Evolutionary conservation across 1,284 basidiomycete genomes (phyloP).

Genomic region (Sanguinoderma infundibulare): DNA sequence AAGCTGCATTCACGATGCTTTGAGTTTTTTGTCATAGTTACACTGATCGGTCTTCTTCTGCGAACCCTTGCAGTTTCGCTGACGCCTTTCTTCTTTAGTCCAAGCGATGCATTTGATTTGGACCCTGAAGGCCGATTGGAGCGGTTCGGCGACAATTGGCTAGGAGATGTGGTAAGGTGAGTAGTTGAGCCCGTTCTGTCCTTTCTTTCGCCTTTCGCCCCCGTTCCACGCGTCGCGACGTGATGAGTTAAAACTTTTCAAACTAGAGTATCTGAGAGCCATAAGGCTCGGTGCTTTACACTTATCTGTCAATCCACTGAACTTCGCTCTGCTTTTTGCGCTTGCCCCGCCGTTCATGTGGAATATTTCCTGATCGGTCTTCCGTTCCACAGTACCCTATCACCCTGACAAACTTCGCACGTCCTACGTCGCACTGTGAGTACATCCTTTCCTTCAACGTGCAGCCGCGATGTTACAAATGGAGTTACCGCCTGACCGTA

Average conservation of each 20-base stretch:
- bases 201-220: background rate
- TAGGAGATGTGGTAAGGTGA: slow-evolving; percentile 7
- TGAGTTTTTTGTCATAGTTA: slow-evolving; percentile 83
- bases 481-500: slow-evolving; percentile 81
- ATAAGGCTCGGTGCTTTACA: slow-evolving; percentile 66
- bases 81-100: slow-evolving; percentile 22
- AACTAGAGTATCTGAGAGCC: slow-evolving; percentile 90
- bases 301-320: slow-evolving; percentile 72
- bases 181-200: background rate
- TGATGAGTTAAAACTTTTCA: slow-evolving; percentile 71
- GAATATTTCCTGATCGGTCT: background rate
- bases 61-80: slow-evolving; percentile 13
- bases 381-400: background rate
- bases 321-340: slow-evolving; percentile 18
- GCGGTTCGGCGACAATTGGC: no score
- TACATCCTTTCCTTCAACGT: background rate
- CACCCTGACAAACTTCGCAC: background rate
- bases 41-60: slow-evolving; percentile 67
- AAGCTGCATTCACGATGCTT: slow-evolving; percentile 53
- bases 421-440: slow-evolving; percentile 5
- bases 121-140: background rate
- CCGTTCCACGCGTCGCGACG: slow-evolving; percentile 18
- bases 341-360: background rate
- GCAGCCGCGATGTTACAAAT: slow-evolving; percentile 41
- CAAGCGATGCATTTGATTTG: background rate